Conservation (phyloP, 139 green algal species). For the Chloropicon primus region DNA sequence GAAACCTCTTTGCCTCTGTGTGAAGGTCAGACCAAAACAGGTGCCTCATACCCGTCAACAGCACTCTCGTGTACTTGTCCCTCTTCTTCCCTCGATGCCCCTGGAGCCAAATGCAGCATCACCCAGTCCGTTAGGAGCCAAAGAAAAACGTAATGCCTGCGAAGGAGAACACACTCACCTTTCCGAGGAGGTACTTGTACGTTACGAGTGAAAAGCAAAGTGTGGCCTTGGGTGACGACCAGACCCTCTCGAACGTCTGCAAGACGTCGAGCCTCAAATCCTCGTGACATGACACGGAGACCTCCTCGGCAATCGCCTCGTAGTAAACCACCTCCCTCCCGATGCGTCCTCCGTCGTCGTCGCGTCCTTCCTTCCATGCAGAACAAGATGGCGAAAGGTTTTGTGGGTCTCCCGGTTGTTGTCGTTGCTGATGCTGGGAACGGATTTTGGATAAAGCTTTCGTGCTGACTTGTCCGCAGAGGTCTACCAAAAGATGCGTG, state of each 20-base stretch:
- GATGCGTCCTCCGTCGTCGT: neutral
- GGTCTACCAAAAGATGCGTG: neutral
- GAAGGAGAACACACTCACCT: too few species aligned
- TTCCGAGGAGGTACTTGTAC: neutral
- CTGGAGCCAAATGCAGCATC: too few species aligned
- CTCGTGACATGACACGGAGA: neutral
- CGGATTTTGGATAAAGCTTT: too few species aligned
- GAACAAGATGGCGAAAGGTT: too few species aligned
- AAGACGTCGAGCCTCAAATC: neutral
- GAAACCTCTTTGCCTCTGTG: neutral
- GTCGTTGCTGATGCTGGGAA: too few species aligned
- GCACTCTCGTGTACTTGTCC: neutral
- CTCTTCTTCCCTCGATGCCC: neutral
- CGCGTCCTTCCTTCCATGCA: too few species aligned
- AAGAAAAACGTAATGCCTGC: too few species aligned
- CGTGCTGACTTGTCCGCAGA: neutral
- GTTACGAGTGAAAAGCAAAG: neutral
- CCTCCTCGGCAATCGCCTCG: neutral
- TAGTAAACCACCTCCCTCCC: neutral
- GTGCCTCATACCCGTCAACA: neutral
- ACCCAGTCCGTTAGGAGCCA: too few species aligned
- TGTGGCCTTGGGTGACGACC: neutral
- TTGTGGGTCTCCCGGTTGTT: too few species aligned
- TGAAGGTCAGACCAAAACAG: neutral
- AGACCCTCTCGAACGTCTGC: neutral